Evolutionary conservation across 176 grass and related monocot genomes (phyloP), one percentile per base, ranked within the genome.

Genomic region (Eragrostis nindensis): DNA sequence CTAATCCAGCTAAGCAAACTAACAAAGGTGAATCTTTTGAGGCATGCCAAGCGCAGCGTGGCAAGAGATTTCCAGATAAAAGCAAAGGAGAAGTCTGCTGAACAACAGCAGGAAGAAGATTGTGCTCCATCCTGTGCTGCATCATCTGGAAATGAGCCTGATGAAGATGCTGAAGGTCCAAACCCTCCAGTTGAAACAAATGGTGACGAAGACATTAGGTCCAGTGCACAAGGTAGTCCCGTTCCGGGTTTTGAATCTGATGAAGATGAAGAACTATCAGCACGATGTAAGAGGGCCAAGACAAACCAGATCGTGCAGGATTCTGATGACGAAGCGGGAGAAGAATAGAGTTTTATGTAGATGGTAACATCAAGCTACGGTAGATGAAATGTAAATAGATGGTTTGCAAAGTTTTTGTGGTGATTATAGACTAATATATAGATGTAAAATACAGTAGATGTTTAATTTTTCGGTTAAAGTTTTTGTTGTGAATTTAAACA

Each of bases 61-160:
- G 83, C 94, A 77, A 94, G 94, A 88, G 94, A 97, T 71, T 97
- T 97, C 73, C 84, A 63, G 83, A 97, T 97, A 57, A 43, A 78
- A 73, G 29, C 67, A 48, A 92, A 83, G 64, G 86, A 86, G 18
- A 82, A 74, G 62, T 62, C 71, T 75, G 73, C 16, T 43, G 88
- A 85, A 52, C 74, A 77, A 71, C 32, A 83, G 60, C 29, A 68
- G 56, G 86, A 87, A 84, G 83, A 46, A 72, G 48, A 90, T 55
- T 76, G 30, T 68, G 25, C 65, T 83, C 77, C 67, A 54, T 65
- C 26, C 38, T 86, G 46, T 87, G 82, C 48, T 57, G 62, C 61
- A 27, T 71, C 84, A 73, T 86, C 85, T 80, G 85, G 87, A 71
- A 82, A 74, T 69, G 80, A 74, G 68, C 80, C 83, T 79, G 76